These are phyloP conservation scores for Aschersonia sp. DNA, from an alignment of 2,329 filamentous ascomycete species.

Conservation along the genomic window DNA sequence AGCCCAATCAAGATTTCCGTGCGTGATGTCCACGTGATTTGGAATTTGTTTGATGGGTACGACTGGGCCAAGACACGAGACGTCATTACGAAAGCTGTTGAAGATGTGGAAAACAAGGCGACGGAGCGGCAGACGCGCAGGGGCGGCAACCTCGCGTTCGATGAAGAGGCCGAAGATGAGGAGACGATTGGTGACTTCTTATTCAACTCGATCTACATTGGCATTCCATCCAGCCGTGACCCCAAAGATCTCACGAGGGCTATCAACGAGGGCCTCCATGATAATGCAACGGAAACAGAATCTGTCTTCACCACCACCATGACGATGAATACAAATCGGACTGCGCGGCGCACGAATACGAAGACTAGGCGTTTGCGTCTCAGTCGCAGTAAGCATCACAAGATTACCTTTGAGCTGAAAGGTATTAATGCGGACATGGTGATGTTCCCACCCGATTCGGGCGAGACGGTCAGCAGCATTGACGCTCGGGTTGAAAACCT, in stretches of 20 bases:
- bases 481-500: slow-evolving; percentile 71
- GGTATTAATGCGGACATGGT: slow-evolving; percentile 74
- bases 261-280: slow-evolving; percentile 81
- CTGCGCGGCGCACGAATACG: slow-evolving; percentile 23
- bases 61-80: slow-evolving; percentile 87
- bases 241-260: slow-evolving; percentile 66
- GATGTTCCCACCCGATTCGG: slow-evolving; percentile 58
- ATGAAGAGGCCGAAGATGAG: slow-evolving; percentile 65
- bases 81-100: slow-evolving; percentile 73
- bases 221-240: slow-evolving; percentile 74
- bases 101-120: slow-evolving; percentile 72
- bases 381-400: slow-evolving; percentile 76
- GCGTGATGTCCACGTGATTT: slow-evolving; percentile 83
- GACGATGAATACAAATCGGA: slow-evolving; percentile 45
- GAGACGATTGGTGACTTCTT: slow-evolving; percentile 86
- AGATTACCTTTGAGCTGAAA: slow-evolving; percentile 86
- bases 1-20: slow-evolving; percentile 67
- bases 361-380: slow-evolving; percentile 55
- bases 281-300: slow-evolving; percentile 75
- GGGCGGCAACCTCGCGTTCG: slow-evolving; percentile 41
- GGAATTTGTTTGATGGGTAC: slow-evolving; percentile 96
- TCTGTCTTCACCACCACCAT: slow-evolving; percentile 68
- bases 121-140: slow-evolving; percentile 53
- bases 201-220: slow-evolving; percentile 98
- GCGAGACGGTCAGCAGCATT: slow-evolving; percentile 76